A percentile compares a stretch with the other conserved stretches of the same genome.
phyloP scores from a whole-genome alignment of 345 rosid genomes.

The Murraya paniculata region DNA sequence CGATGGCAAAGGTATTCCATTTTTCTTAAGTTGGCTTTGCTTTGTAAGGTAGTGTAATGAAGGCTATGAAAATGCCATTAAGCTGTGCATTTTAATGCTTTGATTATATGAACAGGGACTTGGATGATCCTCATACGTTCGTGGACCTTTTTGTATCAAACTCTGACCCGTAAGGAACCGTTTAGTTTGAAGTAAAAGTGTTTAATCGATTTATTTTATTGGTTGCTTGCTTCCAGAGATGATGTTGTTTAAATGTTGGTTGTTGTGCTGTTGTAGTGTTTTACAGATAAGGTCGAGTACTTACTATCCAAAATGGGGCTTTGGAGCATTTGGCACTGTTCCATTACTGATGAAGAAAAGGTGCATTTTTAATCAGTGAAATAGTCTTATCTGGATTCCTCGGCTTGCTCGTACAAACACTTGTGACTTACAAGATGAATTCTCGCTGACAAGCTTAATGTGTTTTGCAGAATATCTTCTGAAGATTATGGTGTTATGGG shows the following conservation, averaged over 20 bases:
- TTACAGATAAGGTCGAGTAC: slow-evolving; percentile 66
- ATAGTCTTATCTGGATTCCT: not conserved
- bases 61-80: not conserved
- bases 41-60: not conserved
- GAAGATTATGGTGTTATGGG: slow-evolving; percentile 74
- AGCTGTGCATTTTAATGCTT: not conserved
- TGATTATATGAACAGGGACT: slow-evolving; percentile 47
- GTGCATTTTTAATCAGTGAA: slow-evolving; percentile 27
- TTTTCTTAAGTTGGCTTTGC: not conserved
- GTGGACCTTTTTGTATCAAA: slow-evolving; percentile 78
- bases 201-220: not conserved
- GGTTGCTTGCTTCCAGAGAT: not conserved
- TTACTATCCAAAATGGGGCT: slow-evolving; percentile 67
- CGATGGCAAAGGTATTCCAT: slow-evolving; percentile 76
- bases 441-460: slow-evolving; percentile 15
- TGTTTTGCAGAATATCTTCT: slow-evolving; percentile 40
- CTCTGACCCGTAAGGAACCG: slow-evolving; percentile 61
- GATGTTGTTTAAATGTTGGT: slow-evolving; percentile 19
- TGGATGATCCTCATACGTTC: slow-evolving; percentile 91
- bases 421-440: not conserved
- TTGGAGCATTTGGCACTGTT: slow-evolving; percentile 75
- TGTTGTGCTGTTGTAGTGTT: slow-evolving; percentile 40
- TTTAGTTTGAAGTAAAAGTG: not conserved
- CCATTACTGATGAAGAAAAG: slow-evolving; percentile 57
- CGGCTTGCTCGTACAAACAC: not conserved